Percentiles rank a stretch among this genome's conserved stretches.
phyloP scores from a whole-genome alignment of 2,329 filamentous ascomycete species.

The Paraphaeosphaeria sporulosa region DNA sequence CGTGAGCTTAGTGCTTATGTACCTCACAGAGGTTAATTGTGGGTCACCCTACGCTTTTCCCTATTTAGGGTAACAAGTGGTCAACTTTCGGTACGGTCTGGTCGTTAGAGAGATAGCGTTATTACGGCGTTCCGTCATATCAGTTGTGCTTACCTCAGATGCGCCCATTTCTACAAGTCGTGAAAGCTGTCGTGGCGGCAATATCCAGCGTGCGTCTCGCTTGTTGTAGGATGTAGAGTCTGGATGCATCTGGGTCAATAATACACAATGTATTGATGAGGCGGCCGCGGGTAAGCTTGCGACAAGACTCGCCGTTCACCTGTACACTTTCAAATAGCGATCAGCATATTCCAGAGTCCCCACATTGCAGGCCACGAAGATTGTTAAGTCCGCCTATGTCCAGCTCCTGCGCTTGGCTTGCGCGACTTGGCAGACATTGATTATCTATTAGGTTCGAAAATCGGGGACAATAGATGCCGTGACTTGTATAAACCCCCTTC shows the following conservation, averaged over 20 bases:
- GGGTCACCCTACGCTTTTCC: not conserved
- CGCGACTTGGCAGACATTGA: too few species aligned
- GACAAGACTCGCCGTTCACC: too few species aligned
- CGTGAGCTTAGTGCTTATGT: not conserved
- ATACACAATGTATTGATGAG: too few species aligned
- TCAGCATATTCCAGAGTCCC: too few species aligned
- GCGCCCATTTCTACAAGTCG: not conserved
- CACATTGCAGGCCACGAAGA: too few species aligned
- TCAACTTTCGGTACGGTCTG: not conserved
- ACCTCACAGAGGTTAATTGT: not conserved
- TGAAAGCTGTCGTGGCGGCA: not conserved
- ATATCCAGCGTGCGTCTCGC: not conserved
- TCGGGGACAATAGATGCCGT: too few species aligned
- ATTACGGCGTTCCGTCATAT: not conserved
- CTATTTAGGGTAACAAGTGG: not conserved
- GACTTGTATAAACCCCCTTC: too few species aligned
- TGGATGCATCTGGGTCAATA: not conserved
- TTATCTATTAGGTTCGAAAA: too few species aligned
- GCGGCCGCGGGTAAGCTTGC: too few species aligned
- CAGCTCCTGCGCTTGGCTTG: too few species aligned
- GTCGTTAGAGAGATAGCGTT: not conserved
- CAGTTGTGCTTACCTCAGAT: not conserved
- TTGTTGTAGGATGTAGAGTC: not conserved
- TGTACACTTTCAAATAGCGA: too few species aligned
- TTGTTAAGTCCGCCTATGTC: too few species aligned